These are phyloP conservation scores for Teratosphaeria pseudoeucalypti DNA, from an alignment of 2,329 filamentous ascomycete genomes.

Conservation along the genomic window DNA sequence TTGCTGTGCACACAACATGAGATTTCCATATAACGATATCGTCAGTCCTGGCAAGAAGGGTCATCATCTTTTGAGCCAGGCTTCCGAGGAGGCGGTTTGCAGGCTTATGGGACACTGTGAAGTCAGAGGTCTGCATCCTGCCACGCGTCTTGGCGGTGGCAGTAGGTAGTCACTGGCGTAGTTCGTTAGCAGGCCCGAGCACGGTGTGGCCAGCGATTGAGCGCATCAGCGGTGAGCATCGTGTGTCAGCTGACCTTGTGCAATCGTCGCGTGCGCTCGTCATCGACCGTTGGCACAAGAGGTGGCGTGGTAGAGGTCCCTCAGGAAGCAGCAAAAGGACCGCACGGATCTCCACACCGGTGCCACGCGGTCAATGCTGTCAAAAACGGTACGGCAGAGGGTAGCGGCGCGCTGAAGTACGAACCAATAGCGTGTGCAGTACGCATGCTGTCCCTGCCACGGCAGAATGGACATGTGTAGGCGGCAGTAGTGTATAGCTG, in stretches of 20 bases:
- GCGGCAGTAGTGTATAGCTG: neutral
- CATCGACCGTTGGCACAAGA: neutral
- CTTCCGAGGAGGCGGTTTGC: no score
- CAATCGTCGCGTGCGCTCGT: neutral
- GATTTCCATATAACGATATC: no score
- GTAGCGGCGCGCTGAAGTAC: neutral
- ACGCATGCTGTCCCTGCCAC: neutral
- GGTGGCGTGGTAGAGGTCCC: neutral
- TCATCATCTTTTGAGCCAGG: no score
- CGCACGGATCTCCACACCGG: neutral
- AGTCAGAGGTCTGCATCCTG: no score
- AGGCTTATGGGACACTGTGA: no score
- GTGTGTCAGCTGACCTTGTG: neutral
- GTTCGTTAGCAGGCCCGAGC: no score
- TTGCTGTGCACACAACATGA: no score
- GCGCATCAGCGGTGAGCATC: neutral
- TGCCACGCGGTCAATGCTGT: neutral
- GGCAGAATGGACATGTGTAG: neutral
- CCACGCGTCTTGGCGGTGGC: no score
- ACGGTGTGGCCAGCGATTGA: neutral
- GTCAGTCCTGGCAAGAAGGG: no score
- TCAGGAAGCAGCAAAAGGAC: neutral
- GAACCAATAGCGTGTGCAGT: neutral
- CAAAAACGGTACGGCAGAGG: neutral
- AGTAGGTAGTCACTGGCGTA: no score